Base-by-base conservation (phyloP, 352 stramenopile genomes). In the Pythium phragmiticola region DNA sequence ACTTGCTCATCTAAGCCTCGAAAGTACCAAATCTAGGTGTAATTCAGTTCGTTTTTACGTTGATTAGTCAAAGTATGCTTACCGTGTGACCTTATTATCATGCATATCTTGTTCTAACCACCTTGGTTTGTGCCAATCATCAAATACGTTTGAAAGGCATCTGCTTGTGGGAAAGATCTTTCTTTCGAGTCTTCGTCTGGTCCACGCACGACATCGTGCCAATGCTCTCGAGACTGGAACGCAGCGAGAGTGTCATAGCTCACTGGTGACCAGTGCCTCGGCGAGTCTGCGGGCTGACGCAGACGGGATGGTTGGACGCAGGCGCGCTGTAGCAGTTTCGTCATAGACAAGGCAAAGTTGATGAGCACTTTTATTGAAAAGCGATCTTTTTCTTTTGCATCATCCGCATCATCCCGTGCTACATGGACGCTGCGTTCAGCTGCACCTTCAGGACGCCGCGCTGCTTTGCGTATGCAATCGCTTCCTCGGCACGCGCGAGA, bases 401-500 rank as follows among this genome's bases (percentile, higher is more conserved):
- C 26, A 30, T 30, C 26, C 26, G 26, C 26, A 30, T 30, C 26
- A 42, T 12, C 37, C 36, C 14, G 11, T 42, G 14, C 37, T 42
- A 42, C 37, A 17, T 17, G 37, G 37, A 42, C 14, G 37, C 14
- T n/a, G 88, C 71, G 30, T 82, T 58, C 49, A 90, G 56, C 61
- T 90, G 82, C 47, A 90, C 82, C 70, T 90, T 89, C 23, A 89
- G 63, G 39, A 71, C 69, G 17, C 82, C 82, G 28, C 72, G 75
- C 65, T 72, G 68, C 4, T 53, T 64, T 7, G 82, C 82, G 37
- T 87, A 78, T 28, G 65, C 72, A 46, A 89, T 71, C 53, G 82
- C 82, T 21, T 58, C 70, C 30, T 76, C 60, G 7, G 69, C 74
- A 57, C 73, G 75, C n/a, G 67, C 69, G 12, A 92, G 71, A 60